phyloP scores from a whole-genome alignment of 441 rosid species.

The Codiaeum variegatum region DNA sequence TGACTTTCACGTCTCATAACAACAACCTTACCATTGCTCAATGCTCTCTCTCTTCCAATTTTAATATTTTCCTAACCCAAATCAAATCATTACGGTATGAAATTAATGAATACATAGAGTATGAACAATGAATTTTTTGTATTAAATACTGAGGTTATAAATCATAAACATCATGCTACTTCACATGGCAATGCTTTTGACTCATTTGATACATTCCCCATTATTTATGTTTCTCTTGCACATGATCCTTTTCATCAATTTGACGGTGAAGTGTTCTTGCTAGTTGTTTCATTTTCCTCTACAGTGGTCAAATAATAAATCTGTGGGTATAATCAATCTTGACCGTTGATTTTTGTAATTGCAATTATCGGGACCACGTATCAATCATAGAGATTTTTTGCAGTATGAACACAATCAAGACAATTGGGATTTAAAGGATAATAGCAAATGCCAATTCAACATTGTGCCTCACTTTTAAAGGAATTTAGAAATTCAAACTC shows the following conservation, averaged over 20 bases:
- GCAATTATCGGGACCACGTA: background rate
- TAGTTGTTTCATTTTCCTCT: background rate
- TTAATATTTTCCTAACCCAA: too few species aligned
- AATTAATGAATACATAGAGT: too few species aligned
- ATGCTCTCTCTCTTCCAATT: too few species aligned
- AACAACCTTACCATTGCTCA: too few species aligned
- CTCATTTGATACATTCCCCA: conserved; percentile 3
- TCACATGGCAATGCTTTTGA: conserved; percentile 23
- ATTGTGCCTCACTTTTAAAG: background rate
- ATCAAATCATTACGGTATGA: too few species aligned
- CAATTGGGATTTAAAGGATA: background rate
- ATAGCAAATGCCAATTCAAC: background rate
- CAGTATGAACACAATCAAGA: background rate
- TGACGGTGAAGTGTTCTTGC: conserved; percentile 19
- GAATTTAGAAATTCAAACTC: background rate
- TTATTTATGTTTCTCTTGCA: conserved; percentile 14
- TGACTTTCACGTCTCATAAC: too few species aligned
- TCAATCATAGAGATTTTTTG: background rate
- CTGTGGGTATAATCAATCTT: background rate
- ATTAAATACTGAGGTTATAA: background rate
- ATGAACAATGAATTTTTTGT: too few species aligned
- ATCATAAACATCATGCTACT: conserved; percentile 1
- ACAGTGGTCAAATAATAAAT: background rate
- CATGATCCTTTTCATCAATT: conserved; percentile 13
- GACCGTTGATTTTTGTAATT: background rate